phyloP scores from a whole-genome alignment of 2,329 filamentous ascomycete species.

The Hypoxylon sp. region DNA sequence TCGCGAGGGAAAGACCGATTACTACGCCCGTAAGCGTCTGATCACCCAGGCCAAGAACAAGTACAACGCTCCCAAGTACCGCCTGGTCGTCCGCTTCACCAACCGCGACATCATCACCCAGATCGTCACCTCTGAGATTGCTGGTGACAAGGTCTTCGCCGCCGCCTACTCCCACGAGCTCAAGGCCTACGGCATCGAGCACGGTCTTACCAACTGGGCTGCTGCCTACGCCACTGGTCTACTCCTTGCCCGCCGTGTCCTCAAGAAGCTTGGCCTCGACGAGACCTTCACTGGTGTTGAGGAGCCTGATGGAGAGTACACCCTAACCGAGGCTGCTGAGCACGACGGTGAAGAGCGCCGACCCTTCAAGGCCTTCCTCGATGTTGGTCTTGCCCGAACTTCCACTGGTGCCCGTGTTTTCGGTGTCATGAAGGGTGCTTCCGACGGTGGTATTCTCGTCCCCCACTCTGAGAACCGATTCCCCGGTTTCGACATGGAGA shows the following conservation, averaged over 20 bases:
- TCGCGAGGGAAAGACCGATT: conserved; percentile 97
- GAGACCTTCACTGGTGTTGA: conserved; percentile 95
- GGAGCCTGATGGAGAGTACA: conserved; percentile 97
- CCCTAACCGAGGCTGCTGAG: conserved; percentile 93
- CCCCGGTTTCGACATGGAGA: conserved; percentile 97
- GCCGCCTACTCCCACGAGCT: conserved; percentile 98
- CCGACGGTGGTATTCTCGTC: conserved; percentile 95
- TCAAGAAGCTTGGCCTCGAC: conserved; percentile 97
- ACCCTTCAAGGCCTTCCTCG: conserved; percentile 99
- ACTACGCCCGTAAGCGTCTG: conserved; percentile 99
- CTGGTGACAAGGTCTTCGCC: conserved; percentile 96
- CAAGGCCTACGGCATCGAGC: conserved; percentile 95
- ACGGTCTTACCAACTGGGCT: conserved; percentile 99
- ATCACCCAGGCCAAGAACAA: conserved; percentile 99
- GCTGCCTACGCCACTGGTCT: conserved; percentile 97
- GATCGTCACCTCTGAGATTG: conserved; percentile 96
- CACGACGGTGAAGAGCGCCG: conserved; percentile 92
- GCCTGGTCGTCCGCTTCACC: conserved; percentile 98
- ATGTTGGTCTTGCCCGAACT: conserved; percentile 96
- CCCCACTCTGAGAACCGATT: conserved; percentile 99
- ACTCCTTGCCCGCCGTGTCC: conserved; percentile 93
- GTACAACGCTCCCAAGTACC: conserved; percentile 99
- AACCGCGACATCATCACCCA: conserved; percentile 99
- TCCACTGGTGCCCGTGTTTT: conserved; percentile 99
- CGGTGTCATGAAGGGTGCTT: conserved; percentile 99